These are phyloP conservation scores for Ophiostoma pallidulum DNA, from an alignment of 2,329 filamentous ascomycete species.

Conservation along the genomic window DNA sequence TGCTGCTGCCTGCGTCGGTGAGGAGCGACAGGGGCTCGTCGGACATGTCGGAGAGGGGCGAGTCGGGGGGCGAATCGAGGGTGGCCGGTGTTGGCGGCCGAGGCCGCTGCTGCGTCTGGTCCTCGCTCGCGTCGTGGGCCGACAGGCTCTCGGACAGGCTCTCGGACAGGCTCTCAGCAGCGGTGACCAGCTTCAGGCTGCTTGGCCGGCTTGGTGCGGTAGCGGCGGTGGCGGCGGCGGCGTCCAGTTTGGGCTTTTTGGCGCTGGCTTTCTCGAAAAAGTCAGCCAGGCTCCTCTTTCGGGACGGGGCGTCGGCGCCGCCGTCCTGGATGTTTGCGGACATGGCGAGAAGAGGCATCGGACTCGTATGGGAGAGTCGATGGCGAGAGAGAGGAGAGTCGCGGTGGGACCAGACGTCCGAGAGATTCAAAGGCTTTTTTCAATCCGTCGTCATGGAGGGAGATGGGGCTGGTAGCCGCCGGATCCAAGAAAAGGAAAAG, in stretches of 20 bases:
- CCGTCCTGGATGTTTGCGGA: conserved; percentile 38
- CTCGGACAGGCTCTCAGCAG: conserved; percentile 17
- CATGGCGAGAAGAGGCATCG: conserved; percentile 40
- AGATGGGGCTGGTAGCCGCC: too few relatives aligned
- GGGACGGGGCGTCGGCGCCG: conserved; percentile 28
- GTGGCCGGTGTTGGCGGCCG: not conserved
- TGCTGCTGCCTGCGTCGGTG: conserved; percentile 35
- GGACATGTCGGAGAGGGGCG: conserved; percentile 10
- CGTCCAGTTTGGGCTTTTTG: too few relatives aligned
- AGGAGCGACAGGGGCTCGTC: conserved; percentile 25
- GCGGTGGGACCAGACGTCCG: not conserved
- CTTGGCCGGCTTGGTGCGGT: conserved; percentile 1
- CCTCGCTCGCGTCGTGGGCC: not conserved
- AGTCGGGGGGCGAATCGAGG: conserved; percentile 14
- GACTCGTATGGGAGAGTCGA: not conserved
- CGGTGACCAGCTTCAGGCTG: conserved; percentile 15
- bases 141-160: too few relatives aligned
- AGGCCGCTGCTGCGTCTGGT: not conserved
- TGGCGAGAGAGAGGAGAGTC: not conserved
- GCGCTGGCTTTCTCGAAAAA: conserved; percentile 26
- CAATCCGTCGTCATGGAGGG: too few relatives aligned
- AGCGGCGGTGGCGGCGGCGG: not conserved
- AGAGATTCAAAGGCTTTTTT: too few relatives aligned
- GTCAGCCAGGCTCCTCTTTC: conserved; percentile 40
- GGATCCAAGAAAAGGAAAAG: too few relatives aligned